These are phyloP conservation scores for Jaltomata sinuosa DNA, from an alignment of 257 asterid genomes.

Conservation along the genomic window DNA sequence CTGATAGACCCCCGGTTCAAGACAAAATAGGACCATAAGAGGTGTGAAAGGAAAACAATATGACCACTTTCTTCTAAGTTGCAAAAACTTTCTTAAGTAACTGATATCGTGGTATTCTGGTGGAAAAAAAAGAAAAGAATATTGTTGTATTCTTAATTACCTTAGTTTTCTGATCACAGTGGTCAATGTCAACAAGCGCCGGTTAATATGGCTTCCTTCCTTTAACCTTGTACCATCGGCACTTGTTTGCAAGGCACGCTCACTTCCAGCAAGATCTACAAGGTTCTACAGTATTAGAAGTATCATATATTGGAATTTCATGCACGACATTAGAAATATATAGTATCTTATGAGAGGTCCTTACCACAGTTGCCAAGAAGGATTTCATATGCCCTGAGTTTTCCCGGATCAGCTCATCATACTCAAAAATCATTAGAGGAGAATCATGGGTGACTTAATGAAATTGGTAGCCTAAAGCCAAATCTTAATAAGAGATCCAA, in stretches of 20 bases:
- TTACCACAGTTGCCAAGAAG: constrained; percentile 75
- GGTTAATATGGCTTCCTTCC: constrained; percentile 96
- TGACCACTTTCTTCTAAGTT: background rate
- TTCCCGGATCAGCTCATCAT: constrained; percentile 50
- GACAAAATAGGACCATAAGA: no score
- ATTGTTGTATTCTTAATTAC: constrained; percentile 11
- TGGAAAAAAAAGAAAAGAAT: background rate
- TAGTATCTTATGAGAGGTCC: constrained; percentile 3
- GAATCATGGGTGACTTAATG: no score
- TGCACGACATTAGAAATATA: background rate
- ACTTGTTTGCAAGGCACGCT: constrained; percentile 75
- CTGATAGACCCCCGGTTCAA: no score
- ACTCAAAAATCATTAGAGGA: no score
- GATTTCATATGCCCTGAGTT: constrained; percentile 68
- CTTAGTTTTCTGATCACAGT: constrained; percentile 92
- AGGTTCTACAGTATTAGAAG: constrained; percentile 51
- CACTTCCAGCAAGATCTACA: constrained; percentile 98
- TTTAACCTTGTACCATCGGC: constrained; percentile 81
- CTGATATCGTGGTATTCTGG: background rate
- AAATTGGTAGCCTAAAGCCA: no score
- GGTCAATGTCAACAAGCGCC: constrained; percentile 80
- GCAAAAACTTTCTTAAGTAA: background rate
- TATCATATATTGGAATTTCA: background rate
- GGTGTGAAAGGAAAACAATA: background rate
- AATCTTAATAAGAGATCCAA: no score